These are phyloP conservation scores for Xylariales sp. DNA, from an alignment of 2,329 filamentous ascomycete genomes.

Conservation along the genomic window DNA sequence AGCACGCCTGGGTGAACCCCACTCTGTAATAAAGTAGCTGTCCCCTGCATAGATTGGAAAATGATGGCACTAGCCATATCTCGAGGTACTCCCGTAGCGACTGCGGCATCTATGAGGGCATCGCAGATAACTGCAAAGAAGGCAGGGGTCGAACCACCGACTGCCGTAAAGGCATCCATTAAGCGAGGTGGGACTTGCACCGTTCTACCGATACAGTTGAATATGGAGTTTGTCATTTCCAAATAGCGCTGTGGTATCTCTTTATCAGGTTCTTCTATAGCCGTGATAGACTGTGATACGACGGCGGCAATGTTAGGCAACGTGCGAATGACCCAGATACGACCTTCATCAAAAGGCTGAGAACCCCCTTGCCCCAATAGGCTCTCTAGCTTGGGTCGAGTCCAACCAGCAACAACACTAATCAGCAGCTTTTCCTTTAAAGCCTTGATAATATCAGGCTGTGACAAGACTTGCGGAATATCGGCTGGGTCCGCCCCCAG, in stretches of 20 bases:
- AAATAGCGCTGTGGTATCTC: constrained; percentile 16
- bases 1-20: constrained; percentile 54
- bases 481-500: constrained; percentile 43
- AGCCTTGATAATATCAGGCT: constrained; percentile 31
- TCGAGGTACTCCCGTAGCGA: constrained; percentile 55
- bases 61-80: constrained; percentile 54
- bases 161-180: constrained; percentile 55
- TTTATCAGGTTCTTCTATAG: constrained; percentile 18
- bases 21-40: constrained; percentile 44
- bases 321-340: constrained; percentile 20
- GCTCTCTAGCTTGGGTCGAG: constrained; percentile 12
- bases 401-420: constrained; percentile 48
- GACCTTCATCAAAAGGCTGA: not conserved
- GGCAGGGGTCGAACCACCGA: constrained; percentile 56
- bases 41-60: constrained; percentile 55
- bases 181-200: constrained; percentile 43
- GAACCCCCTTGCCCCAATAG: too few relatives aligned
- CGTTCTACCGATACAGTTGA: constrained; percentile 49
- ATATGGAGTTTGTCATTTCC: constrained; percentile 38
- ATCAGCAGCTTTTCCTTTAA: constrained; percentile 42
- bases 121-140: constrained; percentile 57
- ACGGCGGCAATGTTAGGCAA: constrained; percentile 30
- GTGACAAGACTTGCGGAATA: constrained; percentile 30
- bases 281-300: constrained; percentile 26
- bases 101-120: constrained; percentile 53